Evolutionary conservation across 768 basidiomycete genomes (phyloP).

Genomic region (Amanita muscaria): DNA sequence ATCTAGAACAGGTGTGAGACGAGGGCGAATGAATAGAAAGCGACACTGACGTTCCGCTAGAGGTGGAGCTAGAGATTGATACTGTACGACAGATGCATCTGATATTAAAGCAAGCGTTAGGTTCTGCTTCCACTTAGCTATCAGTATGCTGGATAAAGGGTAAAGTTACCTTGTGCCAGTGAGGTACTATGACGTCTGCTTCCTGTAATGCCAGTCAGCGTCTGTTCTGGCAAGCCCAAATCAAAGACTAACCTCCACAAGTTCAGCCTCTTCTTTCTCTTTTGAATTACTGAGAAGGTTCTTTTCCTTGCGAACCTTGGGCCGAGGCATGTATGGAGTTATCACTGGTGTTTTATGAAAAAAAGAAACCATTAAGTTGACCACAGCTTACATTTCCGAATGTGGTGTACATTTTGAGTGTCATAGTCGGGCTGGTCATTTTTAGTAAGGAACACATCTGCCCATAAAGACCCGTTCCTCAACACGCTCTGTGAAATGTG

Average conservation of each 20-base stretch:
- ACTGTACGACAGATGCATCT: conserved; percentile 49
- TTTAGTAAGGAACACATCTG: conserved; percentile 68
- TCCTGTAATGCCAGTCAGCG: conserved; percentile 17
- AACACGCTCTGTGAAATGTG: conserved; percentile 49
- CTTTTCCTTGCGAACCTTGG: conserved; percentile 73
- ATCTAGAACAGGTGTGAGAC: conserved; percentile 32
- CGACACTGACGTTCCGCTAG: conserved; percentile 49
- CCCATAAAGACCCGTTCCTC: conserved; percentile 75
- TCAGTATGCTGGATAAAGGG: not conserved
- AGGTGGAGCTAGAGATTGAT: conserved; percentile 47
- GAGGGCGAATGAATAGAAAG: not conserved
- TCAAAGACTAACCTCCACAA: conserved; percentile 38
- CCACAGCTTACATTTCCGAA: conserved; percentile 55
- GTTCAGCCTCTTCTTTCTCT: conserved; percentile 30
- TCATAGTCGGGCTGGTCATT: conserved; percentile 47
- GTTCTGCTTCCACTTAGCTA: conserved; percentile 43
- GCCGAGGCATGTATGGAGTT: conserved; percentile 72
- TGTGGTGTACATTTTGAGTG: conserved; percentile 52
- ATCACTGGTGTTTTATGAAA: conserved; percentile 43
- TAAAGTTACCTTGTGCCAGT: conserved; percentile 68
- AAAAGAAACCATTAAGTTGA: conserved; percentile 9
- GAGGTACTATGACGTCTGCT: conserved; percentile 57
- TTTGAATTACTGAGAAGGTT: conserved; percentile 52
- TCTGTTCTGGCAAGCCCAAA: conserved; percentile 1
- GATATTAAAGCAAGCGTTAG: conserved; percentile 81